phyloP scores from a whole-genome alignment of 2,329 filamentous ascomycete genomes.

The Sporothrix protearum region DNA sequence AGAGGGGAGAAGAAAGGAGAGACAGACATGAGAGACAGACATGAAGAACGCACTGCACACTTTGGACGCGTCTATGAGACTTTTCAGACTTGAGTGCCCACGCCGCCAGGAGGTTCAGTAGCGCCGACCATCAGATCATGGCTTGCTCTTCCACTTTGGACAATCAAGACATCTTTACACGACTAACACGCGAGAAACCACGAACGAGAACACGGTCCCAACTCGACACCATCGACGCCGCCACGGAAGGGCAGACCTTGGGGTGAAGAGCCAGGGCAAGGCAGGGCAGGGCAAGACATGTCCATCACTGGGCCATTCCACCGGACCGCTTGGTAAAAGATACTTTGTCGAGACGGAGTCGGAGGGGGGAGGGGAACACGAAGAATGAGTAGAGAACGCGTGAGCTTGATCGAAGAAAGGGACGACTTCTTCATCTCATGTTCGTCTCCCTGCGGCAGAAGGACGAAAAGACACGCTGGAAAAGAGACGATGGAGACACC shows the following conservation, averaged over 20 bases:
- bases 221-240: neutral
- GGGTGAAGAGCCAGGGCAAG: neutral
- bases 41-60: neutral
- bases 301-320: neutral
- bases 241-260: neutral
- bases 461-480: neutral
- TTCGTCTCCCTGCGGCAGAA: conserved; percentile 3
- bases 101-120: conserved; percentile 6
- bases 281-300: conserved; percentile 14
- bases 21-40: too few relatives aligned
- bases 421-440: conserved; percentile 19
- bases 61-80: neutral
- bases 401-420: neutral
- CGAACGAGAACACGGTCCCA: neutral
- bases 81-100: neutral
- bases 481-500: neutral
- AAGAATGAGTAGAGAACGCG: neutral
- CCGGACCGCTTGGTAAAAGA: neutral
- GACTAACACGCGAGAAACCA: conserved; percentile 13
- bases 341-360: neutral
- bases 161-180: conserved; percentile 11
- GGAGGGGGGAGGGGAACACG: neutral
- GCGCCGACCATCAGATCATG: neutral
- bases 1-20: neutral
- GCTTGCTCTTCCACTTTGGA: neutral